Percentiles rank a stretch among this genome's conserved stretches.
phyloP scores from a whole-genome alignment of 2,329 filamentous ascomycete genomes.

The Diaporthe destruens region DNA sequence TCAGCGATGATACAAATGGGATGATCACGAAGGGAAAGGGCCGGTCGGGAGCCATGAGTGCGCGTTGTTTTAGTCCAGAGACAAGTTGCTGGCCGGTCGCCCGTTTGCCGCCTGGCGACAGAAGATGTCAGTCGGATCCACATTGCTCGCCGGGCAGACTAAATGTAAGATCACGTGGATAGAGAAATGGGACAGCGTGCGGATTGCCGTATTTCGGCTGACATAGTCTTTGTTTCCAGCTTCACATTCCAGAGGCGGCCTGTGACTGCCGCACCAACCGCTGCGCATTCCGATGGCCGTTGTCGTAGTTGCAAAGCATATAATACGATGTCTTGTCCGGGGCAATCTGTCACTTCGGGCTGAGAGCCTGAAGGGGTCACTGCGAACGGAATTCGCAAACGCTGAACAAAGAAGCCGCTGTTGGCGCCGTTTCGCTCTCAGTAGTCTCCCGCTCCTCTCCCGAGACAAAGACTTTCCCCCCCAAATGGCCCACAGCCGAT shows the following conservation, averaged over 20 bases:
- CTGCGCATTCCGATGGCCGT: slow-evolving; percentile 46
- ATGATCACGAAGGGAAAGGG: slow-evolving; percentile 41
- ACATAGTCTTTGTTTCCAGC: slow-evolving; percentile 54
- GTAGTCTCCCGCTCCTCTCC: slow-evolving; percentile 59
- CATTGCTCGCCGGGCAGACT: slow-evolving; percentile 30
- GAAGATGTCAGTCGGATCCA: slow-evolving; percentile 22
- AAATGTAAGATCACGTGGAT: slow-evolving; percentile 45
- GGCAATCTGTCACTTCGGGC: slow-evolving; percentile 38
- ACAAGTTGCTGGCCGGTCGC: slow-evolving; percentile 31
- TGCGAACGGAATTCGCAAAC: slow-evolving; percentile 51
- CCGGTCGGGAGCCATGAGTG: slow-evolving; percentile 45
- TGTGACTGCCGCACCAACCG: slow-evolving; percentile 20
- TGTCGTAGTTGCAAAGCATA: slow-evolving; percentile 42
- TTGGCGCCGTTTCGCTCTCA: slow-evolving; percentile 46
- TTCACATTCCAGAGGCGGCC: slow-evolving; percentile 45
- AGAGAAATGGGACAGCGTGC: slow-evolving; percentile 42
- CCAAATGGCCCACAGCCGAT: slow-evolving; percentile 34
- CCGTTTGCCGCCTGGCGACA: slow-evolving; percentile 39
- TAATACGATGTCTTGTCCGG: slow-evolving; percentile 26
- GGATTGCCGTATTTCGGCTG: slow-evolving; percentile 49
- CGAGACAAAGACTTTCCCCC: slow-evolving; percentile 52
- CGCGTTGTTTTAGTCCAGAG: slow-evolving; percentile 39
- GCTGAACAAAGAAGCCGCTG: slow-evolving; percentile 48
- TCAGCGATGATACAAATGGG: slow-evolving; percentile 44
- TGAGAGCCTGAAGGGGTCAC: slow-evolving; percentile 30